These are phyloP conservation scores for Porpolomopsis calyptriformis DNA, from an alignment of 768 basidiomycete genomes.

Conservation along the genomic window DNA sequence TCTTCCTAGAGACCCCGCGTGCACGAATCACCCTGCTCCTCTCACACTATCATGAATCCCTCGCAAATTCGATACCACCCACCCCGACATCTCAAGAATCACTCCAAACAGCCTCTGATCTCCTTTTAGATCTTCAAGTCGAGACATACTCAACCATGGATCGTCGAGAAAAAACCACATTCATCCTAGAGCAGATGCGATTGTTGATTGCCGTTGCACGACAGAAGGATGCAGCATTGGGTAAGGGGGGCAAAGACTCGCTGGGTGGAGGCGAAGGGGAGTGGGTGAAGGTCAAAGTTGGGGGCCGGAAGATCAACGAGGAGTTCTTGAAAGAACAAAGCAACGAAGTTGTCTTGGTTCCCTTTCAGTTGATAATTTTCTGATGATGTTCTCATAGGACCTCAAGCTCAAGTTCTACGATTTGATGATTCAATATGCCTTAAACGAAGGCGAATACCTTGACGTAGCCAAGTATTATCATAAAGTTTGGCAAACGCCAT, in stretches of 20 bases:
- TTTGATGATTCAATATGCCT: constrained; percentile 90
- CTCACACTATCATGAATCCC: constrained; percentile 73
- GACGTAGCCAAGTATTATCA: constrained; percentile 93
- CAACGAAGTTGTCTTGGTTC: constrained; percentile 55
- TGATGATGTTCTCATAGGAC: constrained; percentile 41
- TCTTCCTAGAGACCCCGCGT: constrained; percentile 92
- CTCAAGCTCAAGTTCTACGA: constrained; percentile 95
- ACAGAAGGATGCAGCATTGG: constrained; percentile 61
- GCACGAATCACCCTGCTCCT: constrained; percentile 88
- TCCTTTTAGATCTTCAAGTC: constrained; percentile 91
- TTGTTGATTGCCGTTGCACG: constrained; percentile 69
- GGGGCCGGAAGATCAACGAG: constrained; percentile 89
- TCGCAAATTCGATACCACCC: constrained; percentile 36
- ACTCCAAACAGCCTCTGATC: constrained; percentile 78
- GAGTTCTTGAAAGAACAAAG: constrained; percentile 81
- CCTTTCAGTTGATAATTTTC: not conserved
- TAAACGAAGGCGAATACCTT: constrained; percentile 76
- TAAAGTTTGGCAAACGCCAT: constrained; percentile 95
- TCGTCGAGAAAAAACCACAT: constrained; percentile 93
- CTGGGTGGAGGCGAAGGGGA: constrained; percentile 72
- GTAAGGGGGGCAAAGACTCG: constrained; percentile 50
- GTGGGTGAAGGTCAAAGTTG: constrained; percentile 88
- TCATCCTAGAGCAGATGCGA: constrained; percentile 96
- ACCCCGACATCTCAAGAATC: constrained; percentile 50
- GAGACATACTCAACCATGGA: constrained; percentile 99